Base-by-base conservation (phyloP, 257 asterid genomes). In the Solanum chiquidenum region DNA sequence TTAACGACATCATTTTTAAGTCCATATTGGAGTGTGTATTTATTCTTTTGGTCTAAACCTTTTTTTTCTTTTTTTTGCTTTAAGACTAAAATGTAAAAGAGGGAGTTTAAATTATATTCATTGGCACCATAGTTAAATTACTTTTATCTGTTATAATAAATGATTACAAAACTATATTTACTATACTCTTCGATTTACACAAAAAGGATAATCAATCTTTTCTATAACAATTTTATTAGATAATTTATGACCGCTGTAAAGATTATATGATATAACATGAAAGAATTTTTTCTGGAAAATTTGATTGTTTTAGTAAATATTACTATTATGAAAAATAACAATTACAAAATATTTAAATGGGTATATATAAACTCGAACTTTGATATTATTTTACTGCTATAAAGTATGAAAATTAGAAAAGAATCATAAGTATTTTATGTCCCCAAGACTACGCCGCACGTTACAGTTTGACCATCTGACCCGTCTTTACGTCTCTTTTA, bases 391-490 rank as follows among this genome's bases (percentile, higher is more conserved):
- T 13, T 29, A 16, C 13, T n/a, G 11, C 14, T 64, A 64, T 64
- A 25, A 23, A 3, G 20, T 29, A 27, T 80, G 69, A 49, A 29
- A 80, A 46, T 80, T 80, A 80, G 42, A 49, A 31, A 80, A 49
- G 68, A 49, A 9, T 77, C 62, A 34, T 42, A 20, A 55, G 64
- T 55, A 84, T 44, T 74, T 82, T 55, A 25, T n/a, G 18, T 23
- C 73, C 73, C 75, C 40, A 40, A 37, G 86, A 33, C 29, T 84
- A 72, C 91, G 88, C 74, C 87, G 83, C 86, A 46, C 83, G 66
- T 87, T 55, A 37, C 86, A 79, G 40, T 89, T 87, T 89, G 88
- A 84, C 91, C 84, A 76, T 23, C 86, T 77, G 88, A 64, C 88
- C 84, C 80, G 86, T 60, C 76, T 64, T 87, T 89, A 77, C 86